A percentile compares a stretch with the other conserved stretches of the same genome.
These are phyloP conservation scores for Adansonia rubrostipa DNA, from an alignment of 441 rosid genomes.

Conservation along the genomic window DNA sequence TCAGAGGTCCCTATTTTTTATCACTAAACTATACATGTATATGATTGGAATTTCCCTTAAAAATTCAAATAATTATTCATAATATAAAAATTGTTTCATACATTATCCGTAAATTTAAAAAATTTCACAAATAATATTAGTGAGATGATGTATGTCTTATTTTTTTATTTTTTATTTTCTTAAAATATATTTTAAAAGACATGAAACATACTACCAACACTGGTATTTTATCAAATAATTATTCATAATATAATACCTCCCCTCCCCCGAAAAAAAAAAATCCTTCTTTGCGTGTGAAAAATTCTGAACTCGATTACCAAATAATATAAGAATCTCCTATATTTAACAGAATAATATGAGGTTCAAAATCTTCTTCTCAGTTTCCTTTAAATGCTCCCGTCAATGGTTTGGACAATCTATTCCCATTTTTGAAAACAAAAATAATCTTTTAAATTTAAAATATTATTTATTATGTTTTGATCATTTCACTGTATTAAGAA, in stretches of 20 bases:
- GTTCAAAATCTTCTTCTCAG: slow-evolving; percentile 23
- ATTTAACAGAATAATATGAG: slow-evolving; percentile 14
- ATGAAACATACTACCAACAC: no score
- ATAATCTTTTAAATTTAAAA: no score
- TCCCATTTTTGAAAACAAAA: background rate
- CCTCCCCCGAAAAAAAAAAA: background rate
- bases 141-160: no score
- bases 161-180: no score
- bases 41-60: background rate
- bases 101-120: no score
- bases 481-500: no score
- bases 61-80: background rate
- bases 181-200: no score
- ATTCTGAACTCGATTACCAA: slow-evolving; percentile 30
- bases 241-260: background rate
- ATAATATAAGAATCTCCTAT: slow-evolving; percentile 29
- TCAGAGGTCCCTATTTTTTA: background rate
- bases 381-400: slow-evolving; percentile 7
- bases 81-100: no score
- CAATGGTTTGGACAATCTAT: slow-evolving; percentile 10
- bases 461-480: no score
- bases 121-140: no score
- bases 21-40: background rate
- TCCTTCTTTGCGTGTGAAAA: slow-evolving; percentile 30
- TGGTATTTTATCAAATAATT: background rate